Evolutionary conservation across 331 rosid species (phyloP), one percentile per base, ranked within the genome.

Genomic region (Rhamnella rubrinervis): DNA sequence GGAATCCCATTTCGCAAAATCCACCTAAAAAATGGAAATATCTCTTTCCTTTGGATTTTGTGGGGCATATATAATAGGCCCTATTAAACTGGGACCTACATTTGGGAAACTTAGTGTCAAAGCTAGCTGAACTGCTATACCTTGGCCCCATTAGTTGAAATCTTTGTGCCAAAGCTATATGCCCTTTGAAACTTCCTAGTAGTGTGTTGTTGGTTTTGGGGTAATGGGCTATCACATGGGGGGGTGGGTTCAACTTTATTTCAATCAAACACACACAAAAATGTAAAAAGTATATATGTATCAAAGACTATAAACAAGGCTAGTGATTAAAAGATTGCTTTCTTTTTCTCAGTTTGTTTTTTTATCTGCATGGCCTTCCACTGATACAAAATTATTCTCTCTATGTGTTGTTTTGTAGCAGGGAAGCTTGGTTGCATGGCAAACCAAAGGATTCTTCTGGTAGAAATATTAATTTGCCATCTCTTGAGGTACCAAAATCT

Each of bases 361-460:
- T 80, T 60, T 57, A 20, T 75, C 63, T 81, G 74, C 81, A 83
- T 83, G 86, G 81, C 80, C 83, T 31, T 81, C 78, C 62, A 73
- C 75, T 81, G 84, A 88, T 81, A 65, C 78, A 72, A 52, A 86
- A 74, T 77, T 71, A 77, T 82, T 82, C 87, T 70, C 63, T 69
- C 67, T 6, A 59, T 71, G 63, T 79, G 82, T 77, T 81, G 80
- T 72, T 63, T 81, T 90, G 77, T 83, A 74, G 87, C 87, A 95
- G 96, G 81, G 98, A 91, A 89, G 91, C 90, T 80, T 91, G 97
- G 96, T 84, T 95, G 88, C 88, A 91, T 78, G 89, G 96, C 23
- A 87, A 83, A 68, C 81, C 89, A 78, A 87, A 89, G 84, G 95
- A 84, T 81, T 91, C 88, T 77, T 91, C 88, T 77, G 72, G 79